A percentile compares a stretch with the other conserved stretches of the same genome.
Evolutionary conservation across 768 basidiomycete species (phyloP).

Genomic region (Pleurotus platypus): DNA sequence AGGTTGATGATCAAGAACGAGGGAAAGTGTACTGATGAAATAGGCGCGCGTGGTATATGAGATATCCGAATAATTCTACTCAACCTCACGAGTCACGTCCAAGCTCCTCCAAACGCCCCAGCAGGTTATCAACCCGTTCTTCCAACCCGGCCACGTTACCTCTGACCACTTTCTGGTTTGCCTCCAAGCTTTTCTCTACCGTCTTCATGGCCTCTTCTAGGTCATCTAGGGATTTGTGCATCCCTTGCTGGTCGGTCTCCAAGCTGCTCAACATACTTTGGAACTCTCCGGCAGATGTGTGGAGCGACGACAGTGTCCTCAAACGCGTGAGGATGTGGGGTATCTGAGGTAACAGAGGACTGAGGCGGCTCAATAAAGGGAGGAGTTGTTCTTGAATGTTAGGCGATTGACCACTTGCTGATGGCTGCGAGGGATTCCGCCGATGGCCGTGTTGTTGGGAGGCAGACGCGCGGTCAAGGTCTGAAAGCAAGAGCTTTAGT

Average conservation of each 20-base stretch:
- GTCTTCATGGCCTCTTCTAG: slow-evolving; percentile 63
- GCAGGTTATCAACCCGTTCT: slow-evolving; percentile 35
- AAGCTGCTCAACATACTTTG: slow-evolving; percentile 60
- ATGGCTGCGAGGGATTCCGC: slow-evolving; percentile 38
- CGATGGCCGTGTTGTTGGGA: slow-evolving; percentile 44
- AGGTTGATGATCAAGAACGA: no score
- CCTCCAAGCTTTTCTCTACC: slow-evolving; percentile 74
- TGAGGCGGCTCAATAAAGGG: slow-evolving; percentile 66
- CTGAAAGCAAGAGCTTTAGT: slow-evolving; percentile 87
- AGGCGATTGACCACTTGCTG: slow-evolving; percentile 21
- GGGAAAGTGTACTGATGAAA: no score
- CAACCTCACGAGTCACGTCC: slow-evolving; percentile 12
- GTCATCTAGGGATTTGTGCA: slow-evolving; percentile 61
- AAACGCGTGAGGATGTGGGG: slow-evolving; percentile 89
- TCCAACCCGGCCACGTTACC: slow-evolving; percentile 76
- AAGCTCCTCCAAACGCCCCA: slow-evolving; percentile 40
- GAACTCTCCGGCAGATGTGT: slow-evolving; percentile 79
- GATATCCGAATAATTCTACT: no score
- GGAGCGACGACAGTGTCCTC: slow-evolving; percentile 78
- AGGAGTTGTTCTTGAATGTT: slow-evolving; percentile 55
- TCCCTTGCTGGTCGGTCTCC: slow-evolving; percentile 69
- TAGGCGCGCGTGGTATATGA: no score
- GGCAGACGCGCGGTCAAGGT: slow-evolving; percentile 79
- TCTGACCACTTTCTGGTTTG: slow-evolving; percentile 67
- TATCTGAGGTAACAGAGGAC: slow-evolving; percentile 73